Evolutionary conservation across 1,284 basidiomycete genomes (phyloP).

Genomic region (Trichosporon asahii): DNA sequence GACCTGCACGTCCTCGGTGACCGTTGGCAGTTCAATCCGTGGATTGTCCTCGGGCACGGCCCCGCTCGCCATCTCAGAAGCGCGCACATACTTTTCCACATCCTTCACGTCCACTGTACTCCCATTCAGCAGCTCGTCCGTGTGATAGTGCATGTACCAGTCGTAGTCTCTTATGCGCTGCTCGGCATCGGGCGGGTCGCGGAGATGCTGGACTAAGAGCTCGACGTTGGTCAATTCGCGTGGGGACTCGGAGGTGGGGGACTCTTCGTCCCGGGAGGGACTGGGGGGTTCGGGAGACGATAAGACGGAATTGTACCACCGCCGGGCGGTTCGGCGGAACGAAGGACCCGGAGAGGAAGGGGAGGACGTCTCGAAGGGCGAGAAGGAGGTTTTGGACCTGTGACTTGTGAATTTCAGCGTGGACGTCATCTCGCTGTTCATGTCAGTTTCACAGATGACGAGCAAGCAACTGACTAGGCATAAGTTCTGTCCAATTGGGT

Average conservation of each 20-base stretch:
- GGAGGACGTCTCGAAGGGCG: constrained; percentile 40
- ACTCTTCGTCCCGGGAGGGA: constrained; percentile 8
- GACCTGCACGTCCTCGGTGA: constrained; percentile 5
- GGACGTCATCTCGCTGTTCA: constrained; percentile 22
- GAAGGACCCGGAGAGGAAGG: background rate
- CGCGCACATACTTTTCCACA: constrained; percentile 49
- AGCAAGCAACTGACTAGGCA: constrained; percentile 44
- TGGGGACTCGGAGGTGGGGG: constrained; percentile 4
- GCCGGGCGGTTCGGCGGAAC: constrained; percentile 38
- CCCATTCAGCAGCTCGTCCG: constrained; percentile 42
- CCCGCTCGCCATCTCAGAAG: constrained; percentile 43
- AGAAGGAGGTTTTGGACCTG: constrained; percentile 35
- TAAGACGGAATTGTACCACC: constrained; percentile 25
- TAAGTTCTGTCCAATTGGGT: constrained; percentile 61
- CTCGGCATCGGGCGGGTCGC: constrained; percentile 58
- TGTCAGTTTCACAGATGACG: background rate
- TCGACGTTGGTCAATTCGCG: constrained; percentile 51
- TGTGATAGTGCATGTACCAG: constrained; percentile 58
- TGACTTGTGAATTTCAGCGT: constrained; percentile 33
- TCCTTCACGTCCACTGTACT: constrained; percentile 52
- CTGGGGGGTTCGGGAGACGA: background rate
- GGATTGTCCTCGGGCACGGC: constrained; percentile 34
- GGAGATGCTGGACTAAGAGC: constrained; percentile 60
- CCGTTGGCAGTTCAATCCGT: background rate
- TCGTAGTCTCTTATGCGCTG: constrained; percentile 68